Evolutionary conservation across 495 filamentous ascomycete genomes (phyloP).

Genomic region (Aspergillus sparsus): DNA sequence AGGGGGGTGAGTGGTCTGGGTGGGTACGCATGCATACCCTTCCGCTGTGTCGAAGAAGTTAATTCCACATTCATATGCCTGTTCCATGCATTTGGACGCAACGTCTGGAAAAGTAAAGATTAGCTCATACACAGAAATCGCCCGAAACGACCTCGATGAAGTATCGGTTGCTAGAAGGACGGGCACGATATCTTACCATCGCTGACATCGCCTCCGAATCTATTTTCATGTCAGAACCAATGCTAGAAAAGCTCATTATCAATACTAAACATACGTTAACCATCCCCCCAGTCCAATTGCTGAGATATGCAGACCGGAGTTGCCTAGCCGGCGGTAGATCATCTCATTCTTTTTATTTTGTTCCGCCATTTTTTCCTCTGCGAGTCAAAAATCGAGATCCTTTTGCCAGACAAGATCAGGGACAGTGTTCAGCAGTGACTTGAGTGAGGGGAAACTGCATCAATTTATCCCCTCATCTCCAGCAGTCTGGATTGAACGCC

Average conservation of each 20-base stretch:
- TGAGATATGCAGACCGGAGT: slow-evolving; percentile 69
- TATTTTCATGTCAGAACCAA: neutral
- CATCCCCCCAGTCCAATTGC: slow-evolving; percentile 68
- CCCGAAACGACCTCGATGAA: no score
- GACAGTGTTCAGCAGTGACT: neutral
- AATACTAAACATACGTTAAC: slow-evolving; percentile 32
- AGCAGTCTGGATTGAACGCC: neutral
- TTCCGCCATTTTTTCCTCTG: slow-evolving; percentile 25
- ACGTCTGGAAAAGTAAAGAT: slow-evolving; percentile 45
- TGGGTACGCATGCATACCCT: slow-evolving; percentile 18
- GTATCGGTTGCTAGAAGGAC: no score
- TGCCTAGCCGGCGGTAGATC: slow-evolving; percentile 68
- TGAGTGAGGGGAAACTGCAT: neutral
- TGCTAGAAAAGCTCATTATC: neutral
- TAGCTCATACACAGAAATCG: neutral
- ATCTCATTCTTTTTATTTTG: slow-evolving; percentile 48
- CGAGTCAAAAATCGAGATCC: neutral
- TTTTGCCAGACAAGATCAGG: neutral
- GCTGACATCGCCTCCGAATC: slow-evolving; percentile 29
- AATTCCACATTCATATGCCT: slow-evolving; percentile 72
- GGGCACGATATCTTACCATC: slow-evolving; percentile 18
- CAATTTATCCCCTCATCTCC: neutral
- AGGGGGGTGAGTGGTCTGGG: neutral
- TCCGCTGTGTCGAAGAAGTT: slow-evolving; percentile 69
- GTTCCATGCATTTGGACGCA: slow-evolving; percentile 68